These are phyloP conservation scores for Echeveria elegans DNA, from an alignment of 164 flowering plant genomes.

Conservation along the genomic window DNA sequence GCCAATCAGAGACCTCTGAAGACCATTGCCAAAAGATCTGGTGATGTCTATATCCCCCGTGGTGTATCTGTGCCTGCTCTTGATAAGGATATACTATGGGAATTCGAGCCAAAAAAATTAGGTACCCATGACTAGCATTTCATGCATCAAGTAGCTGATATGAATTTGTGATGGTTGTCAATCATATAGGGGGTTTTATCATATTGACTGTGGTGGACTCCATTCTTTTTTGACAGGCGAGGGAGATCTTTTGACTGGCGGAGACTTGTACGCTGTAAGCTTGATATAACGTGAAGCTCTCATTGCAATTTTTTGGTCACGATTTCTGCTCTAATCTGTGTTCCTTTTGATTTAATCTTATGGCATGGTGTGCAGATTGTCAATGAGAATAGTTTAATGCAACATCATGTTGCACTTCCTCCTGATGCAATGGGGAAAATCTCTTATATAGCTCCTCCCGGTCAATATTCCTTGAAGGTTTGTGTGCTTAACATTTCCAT, in stretches of 20 bases:
- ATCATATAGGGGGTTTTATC: neutral
- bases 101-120: slow-evolving; percentile 82
- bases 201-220: neutral
- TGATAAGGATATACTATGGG: slow-evolving; percentile 94
- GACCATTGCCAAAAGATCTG: slow-evolving; percentile 86
- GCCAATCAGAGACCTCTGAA: slow-evolving; percentile 85
- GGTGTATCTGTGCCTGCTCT: slow-evolving; percentile 98
- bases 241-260: slow-evolving; percentile 92
- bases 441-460: slow-evolving; percentile 79
- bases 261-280: slow-evolving; percentile 98
- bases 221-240: slow-evolving; percentile 48
- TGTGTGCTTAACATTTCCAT: slow-evolving; percentile 5
- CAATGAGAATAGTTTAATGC: slow-evolving; percentile 86
- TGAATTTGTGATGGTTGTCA: neutral
- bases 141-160: neutral
- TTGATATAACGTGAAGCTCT: neutral
- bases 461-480: slow-evolving; percentile 90
- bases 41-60: slow-evolving; percentile 99
- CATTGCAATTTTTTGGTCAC: neutral
- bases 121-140: slow-evolving; percentile 42
- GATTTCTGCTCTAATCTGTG: neutral
- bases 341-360: neutral
- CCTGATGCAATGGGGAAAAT: slow-evolving; percentile 96
- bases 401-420: slow-evolving; percentile 91
- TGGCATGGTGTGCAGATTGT: slow-evolving; percentile 53